These are phyloP conservation scores for Colletotrichum simmondsii DNA, from an alignment of 2,329 filamentous ascomycete genomes.

Conservation along the genomic window DNA sequence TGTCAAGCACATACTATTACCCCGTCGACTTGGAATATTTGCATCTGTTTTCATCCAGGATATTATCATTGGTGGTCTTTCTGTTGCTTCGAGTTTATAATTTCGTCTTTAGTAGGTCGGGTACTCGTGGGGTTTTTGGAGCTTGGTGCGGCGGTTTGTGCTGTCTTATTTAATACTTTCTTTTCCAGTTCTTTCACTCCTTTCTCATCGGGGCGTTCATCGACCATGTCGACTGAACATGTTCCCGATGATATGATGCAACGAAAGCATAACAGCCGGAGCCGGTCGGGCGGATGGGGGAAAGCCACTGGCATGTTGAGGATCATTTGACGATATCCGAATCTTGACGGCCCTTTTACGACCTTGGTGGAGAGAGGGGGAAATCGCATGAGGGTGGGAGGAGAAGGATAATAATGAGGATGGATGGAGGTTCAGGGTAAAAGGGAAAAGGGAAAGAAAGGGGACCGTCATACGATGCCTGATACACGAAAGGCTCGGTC, in stretches of 20 bases:
- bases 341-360: constrained; percentile 30
- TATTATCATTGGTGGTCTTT: constrained; percentile 10
- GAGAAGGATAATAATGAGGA: constrained; percentile 18
- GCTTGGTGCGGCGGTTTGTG: constrained; percentile 15
- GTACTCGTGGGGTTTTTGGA: not conserved
- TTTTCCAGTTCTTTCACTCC: constrained; percentile 4
- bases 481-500: constrained; percentile 20
- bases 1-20: constrained; percentile 29
- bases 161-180: constrained; percentile 20
- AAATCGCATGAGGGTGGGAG: not conserved
- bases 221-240: not conserved
- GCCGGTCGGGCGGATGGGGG: not conserved
- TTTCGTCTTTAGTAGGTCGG: not conserved
- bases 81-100: constrained; percentile 12
- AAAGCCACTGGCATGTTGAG: not conserved
- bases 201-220: not conserved
- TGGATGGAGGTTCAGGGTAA: not conserved
- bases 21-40: constrained; percentile 5
- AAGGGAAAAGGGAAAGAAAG: not conserved
- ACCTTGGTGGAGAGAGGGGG: not conserved
- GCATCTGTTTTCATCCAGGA: not conserved
- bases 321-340: constrained; percentile 30
- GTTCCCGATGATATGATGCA: constrained; percentile 21
- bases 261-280: constrained; percentile 33
- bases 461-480: not conserved